Conservation (phyloP, 2,329 filamentous ascomycete genomes). For the Acarospora socialis region DNA sequence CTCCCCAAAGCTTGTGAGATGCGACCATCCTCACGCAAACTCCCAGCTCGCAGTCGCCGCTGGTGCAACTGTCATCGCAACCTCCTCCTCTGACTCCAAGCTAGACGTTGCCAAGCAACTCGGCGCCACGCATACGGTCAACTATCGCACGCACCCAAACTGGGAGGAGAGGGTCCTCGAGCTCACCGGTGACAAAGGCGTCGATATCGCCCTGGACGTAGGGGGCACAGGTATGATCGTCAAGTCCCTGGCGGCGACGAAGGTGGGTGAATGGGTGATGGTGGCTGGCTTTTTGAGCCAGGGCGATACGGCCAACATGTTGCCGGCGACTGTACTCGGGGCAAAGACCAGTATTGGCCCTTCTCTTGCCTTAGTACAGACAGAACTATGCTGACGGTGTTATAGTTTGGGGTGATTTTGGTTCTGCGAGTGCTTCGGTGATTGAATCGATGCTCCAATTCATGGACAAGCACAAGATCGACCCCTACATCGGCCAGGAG, state of each 20-base stretch:
- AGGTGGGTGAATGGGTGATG: too few relatives aligned
- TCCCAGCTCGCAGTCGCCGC: constrained; percentile 33
- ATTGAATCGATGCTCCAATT: too few relatives aligned
- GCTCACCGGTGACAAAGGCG: constrained; percentile 38
- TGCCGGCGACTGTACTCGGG: too few relatives aligned
- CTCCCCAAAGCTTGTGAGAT: neutral
- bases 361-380: too few relatives aligned
- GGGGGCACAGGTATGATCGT: constrained; percentile 48
- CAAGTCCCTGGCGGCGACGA: constrained; percentile 40
- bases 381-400: too few relatives aligned
- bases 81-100: constrained; percentile 43
- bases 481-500: too few relatives aligned
- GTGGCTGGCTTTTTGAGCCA: too few relatives aligned
- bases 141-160: constrained; percentile 43
- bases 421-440: too few relatives aligned
- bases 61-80: constrained; percentile 43
- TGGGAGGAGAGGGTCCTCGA: constrained; percentile 47
- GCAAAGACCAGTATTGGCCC: too few relatives aligned
- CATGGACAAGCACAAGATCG: too few relatives aligned
- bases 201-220: constrained; percentile 52
- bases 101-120: constrained; percentile 37
- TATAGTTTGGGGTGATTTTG: too few relatives aligned
- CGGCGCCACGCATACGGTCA: constrained; percentile 45
- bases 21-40: constrained; percentile 8
- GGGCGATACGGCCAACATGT: too few relatives aligned